Conservation (phyloP, 257 asterid species). For the Asclepias syriaca region DNA sequence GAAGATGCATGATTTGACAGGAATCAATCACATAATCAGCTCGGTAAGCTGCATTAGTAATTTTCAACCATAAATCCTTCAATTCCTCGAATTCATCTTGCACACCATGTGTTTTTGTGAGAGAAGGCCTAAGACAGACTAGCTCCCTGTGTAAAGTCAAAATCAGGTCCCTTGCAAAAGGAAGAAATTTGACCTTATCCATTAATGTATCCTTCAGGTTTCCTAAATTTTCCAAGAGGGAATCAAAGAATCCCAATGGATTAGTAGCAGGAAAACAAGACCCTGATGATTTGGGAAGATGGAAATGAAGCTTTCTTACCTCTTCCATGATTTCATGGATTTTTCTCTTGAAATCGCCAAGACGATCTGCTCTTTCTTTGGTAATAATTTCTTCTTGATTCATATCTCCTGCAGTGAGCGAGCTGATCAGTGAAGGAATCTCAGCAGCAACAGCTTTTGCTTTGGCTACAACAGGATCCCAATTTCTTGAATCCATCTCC, state of each 20-base stretch:
- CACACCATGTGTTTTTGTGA: background rate
- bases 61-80: background rate
- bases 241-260: constrained; percentile 1
- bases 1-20: background rate
- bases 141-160: background rate
- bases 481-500: background rate
- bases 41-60: background rate
- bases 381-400: background rate
- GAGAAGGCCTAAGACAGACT: background rate
- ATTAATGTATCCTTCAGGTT: background rate
- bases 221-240: background rate
- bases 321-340: background rate
- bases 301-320: background rate
- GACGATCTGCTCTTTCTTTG: background rate
- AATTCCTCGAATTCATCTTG: background rate
- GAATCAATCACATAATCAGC: constrained; percentile 4
- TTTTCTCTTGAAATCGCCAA: background rate
- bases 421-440: too few species aligned
- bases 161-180: background rate
- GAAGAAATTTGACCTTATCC: background rate
- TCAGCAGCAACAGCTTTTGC: too few species aligned
- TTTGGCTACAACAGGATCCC: too few species aligned
- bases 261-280: background rate
- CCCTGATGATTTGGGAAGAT: background rate
- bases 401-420: background rate